phyloP scores from a whole-genome alignment of 2,329 filamentous ascomycete species.

The Colletotrichum cordylinicola region DNA sequence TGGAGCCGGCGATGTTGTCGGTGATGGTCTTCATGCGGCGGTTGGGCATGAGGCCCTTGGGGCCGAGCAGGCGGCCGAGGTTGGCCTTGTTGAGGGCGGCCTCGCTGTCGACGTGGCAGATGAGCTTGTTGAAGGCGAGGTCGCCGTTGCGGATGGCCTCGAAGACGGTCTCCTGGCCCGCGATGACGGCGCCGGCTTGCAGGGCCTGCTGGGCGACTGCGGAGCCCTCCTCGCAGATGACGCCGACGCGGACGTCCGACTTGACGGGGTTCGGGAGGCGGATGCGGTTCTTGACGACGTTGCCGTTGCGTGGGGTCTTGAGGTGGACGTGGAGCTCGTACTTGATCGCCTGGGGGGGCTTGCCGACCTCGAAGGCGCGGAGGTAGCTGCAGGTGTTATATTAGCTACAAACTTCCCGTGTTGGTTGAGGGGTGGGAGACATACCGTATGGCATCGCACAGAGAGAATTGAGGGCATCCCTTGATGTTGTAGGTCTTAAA shows the following conservation, averaged over 20 bases:
- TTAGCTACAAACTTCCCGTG: background rate
- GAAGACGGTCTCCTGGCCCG: constrained; percentile 88
- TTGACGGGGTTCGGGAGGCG: constrained; percentile 89
- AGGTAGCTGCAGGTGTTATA: constrained; percentile 70
- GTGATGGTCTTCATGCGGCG: constrained; percentile 89
- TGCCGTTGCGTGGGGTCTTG: constrained; percentile 83
- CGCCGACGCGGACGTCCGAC: constrained; percentile 86
- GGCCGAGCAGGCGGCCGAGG: constrained; percentile 83
- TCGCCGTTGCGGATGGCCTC: constrained; percentile 74
- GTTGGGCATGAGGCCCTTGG: constrained; percentile 91
- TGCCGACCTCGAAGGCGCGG: constrained; percentile 89
- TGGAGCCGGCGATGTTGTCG: constrained; percentile 74
- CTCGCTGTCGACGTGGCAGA: constrained; percentile 83
- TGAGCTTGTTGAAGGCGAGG: constrained; percentile 86
- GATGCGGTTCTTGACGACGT: constrained; percentile 85
- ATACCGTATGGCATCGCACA: constrained; percentile 93
- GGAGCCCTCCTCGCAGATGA: constrained; percentile 86
- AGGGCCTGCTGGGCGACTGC: constrained; percentile 75
- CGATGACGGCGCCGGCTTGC: constrained; percentile 79
- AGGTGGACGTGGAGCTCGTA: constrained; percentile 90
- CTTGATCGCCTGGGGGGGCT: constrained; percentile 74
- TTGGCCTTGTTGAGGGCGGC: constrained; percentile 81
- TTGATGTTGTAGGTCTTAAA: constrained; percentile 71
- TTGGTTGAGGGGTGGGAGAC: constrained; percentile 25
- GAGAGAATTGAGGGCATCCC: constrained; percentile 69